Conservation (phyloP, 139 green algal genomes). For the Chlorella ohadii region DNA sequence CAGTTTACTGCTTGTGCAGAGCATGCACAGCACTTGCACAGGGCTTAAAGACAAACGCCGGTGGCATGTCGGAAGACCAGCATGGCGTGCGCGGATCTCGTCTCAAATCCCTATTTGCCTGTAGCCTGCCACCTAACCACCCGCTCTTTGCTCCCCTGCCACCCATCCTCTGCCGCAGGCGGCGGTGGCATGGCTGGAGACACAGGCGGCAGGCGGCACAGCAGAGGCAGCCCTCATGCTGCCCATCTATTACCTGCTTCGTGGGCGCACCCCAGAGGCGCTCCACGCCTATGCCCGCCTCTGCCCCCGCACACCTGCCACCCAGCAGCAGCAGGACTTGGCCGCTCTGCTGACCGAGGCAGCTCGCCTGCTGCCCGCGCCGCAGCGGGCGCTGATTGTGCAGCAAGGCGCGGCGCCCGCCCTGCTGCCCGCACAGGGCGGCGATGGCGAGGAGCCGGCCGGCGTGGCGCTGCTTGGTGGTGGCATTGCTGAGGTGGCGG, state of each 20-base stretch:
- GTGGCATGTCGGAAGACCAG: too few relatives aligned
- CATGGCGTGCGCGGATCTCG: too few relatives aligned
- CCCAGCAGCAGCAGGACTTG: constrained; percentile 21
- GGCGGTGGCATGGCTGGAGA: constrained; percentile 37
- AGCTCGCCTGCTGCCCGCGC: constrained; percentile 6
- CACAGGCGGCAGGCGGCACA: background rate
- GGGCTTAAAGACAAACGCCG: too few relatives aligned
- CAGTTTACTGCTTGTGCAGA: too few relatives aligned
- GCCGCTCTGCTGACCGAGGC: constrained; percentile 12
- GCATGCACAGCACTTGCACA: too few relatives aligned
- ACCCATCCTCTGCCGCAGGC: background rate
- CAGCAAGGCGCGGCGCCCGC: background rate
- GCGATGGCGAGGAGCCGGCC: background rate
- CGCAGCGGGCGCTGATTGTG: constrained; percentile 33
- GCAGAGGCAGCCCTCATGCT: constrained; percentile 24
- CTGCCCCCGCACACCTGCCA: constrained; percentile 5
- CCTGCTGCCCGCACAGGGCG: background rate
- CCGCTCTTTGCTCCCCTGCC: background rate
- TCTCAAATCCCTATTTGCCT: too few relatives aligned
- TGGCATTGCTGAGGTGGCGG: background rate
- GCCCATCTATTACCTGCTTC: constrained; percentile 47
- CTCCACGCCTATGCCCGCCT: constrained; percentile 24
- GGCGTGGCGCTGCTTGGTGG: constrained; percentile 5
- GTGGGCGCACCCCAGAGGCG: constrained; percentile 39
- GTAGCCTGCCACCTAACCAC: too few relatives aligned